Base-by-base conservation (phyloP, 2,329 filamentous ascomycete genomes). In the Dactylellina leptospora region DNA sequence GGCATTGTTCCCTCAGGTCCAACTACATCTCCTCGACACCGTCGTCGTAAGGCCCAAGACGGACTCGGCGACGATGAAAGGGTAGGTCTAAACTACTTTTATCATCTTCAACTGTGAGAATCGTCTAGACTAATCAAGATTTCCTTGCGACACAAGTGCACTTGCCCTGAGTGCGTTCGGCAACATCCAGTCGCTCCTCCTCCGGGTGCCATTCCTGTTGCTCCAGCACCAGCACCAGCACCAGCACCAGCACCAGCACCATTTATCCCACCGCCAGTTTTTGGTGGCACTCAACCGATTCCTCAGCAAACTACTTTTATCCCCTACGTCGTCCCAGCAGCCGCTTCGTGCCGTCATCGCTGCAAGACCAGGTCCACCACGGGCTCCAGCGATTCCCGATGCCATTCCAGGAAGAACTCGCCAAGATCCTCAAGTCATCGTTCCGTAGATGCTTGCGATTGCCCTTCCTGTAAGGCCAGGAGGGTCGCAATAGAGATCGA, bases 301-400 rank as follows among this genome's bases (percentile, higher is more conserved):
- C n/a, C 56, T 20, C 64, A 70, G 25, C 59, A 61, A 20, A 71
- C 66, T 2, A 71, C 66, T 6, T 71, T 71, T 30, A 71, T 71
- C 33, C 66, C 66, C 0, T 71, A 71, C n/a, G 51, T 63, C 10
- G 36, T 71, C 8, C 66, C 66, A 3, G 10, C 20, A 13, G 22
- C 33, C 6, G 18, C 4, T 13, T 27, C 30, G 18, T 62, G 56
- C 18, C 20, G 25, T 9, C 45, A 22, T 27, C 63, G 51, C 33
- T 62, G 58, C 16, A 53, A 47, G 11, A 33, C 23, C 4, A 70
- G 51, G 13, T 44, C 50, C 2, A 40, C n/a, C 18, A 5, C 22
- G 18, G 30, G 33, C 18, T 58, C 56, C 18, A 42, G 18, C 28
- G 27, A 18, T 22, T 63, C 66, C 2, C 40, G 10, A 13, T 40